Conservation (phyloP, 805 yeast species). For the Pichia manshurica region DNA sequence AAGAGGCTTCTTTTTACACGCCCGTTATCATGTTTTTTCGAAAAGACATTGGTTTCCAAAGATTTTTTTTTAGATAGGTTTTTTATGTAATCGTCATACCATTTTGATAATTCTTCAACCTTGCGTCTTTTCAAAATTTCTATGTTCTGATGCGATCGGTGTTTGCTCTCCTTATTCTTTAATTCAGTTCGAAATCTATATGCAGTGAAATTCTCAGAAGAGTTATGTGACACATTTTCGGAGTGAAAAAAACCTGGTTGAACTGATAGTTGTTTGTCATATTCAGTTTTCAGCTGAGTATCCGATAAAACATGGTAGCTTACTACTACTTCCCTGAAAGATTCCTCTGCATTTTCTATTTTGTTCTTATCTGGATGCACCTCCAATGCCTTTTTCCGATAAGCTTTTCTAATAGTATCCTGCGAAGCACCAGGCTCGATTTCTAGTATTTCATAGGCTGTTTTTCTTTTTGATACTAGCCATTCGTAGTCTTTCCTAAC, state of each 20-base stretch:
- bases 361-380: constrained; percentile 34
- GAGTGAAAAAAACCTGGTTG: neutral
- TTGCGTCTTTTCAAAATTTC: neutral
- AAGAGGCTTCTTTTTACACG: neutral
- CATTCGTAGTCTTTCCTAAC: constrained; percentile 15
- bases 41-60: too few relatives aligned
- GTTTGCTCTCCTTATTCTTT: neutral
- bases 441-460: constrained; percentile 16
- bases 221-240: neutral
- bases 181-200: constrained; percentile 7
- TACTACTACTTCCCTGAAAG: constrained; percentile 26
- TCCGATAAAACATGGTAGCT: constrained; percentile 24
- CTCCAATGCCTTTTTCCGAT: constrained; percentile 27
- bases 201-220: neutral
- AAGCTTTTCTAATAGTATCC: constrained; percentile 24
- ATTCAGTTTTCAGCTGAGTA: constrained; percentile 15
- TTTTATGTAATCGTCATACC: neutral
- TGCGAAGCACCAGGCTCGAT: constrained; percentile 7
- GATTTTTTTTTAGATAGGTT: too few relatives aligned
- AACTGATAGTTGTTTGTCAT: constrained; percentile 19
- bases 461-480: constrained; percentile 11
- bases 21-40: constrained; percentile 17
- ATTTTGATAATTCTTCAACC: neutral
- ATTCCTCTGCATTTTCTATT: constrained; percentile 22
- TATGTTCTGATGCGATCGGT: neutral